Percentiles rank a stretch among this genome's conserved stretches.
Evolutionary conservation across 2,329 filamentous ascomycete genomes (phyloP).

Genomic region (Hyphodiscus sp.): DNA sequence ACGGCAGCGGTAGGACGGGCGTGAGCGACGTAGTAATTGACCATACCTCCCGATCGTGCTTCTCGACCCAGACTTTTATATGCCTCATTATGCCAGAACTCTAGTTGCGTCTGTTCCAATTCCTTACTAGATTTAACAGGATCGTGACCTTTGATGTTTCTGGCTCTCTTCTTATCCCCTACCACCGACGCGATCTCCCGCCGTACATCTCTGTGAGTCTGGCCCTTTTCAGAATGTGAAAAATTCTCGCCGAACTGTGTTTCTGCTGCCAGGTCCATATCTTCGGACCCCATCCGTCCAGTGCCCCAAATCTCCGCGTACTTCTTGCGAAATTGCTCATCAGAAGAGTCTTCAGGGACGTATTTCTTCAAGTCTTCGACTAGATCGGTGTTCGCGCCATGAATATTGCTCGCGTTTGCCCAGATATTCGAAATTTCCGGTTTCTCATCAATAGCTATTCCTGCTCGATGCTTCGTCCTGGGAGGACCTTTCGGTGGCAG

Average conservation of each 20-base stretch:
- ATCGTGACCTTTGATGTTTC: no score
- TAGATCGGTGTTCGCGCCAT: background rate
- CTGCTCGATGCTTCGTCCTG: background rate
- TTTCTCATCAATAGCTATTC: background rate
- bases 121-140: no score
- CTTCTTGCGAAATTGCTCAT: constrained; percentile 8
- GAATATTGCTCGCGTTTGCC: background rate
- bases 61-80: no score
- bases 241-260: background rate
- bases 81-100: no score
- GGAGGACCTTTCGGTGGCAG: background rate
- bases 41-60: no score
- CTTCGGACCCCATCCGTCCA: background rate
- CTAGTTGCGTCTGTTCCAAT: no score
- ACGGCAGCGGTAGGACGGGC: no score
- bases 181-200: no score
- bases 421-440: background rate
- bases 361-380: background rate
- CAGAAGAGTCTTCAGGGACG: background rate
- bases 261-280: background rate
- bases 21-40: no score
- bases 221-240: no score
- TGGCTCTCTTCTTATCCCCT: no score
- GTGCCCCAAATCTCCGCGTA: constrained; percentile 11
- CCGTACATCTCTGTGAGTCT: no score